Evolutionary conservation across 2,329 filamentous ascomycete species (phyloP).

Genomic region (Hypoxylon sp.): DNA sequence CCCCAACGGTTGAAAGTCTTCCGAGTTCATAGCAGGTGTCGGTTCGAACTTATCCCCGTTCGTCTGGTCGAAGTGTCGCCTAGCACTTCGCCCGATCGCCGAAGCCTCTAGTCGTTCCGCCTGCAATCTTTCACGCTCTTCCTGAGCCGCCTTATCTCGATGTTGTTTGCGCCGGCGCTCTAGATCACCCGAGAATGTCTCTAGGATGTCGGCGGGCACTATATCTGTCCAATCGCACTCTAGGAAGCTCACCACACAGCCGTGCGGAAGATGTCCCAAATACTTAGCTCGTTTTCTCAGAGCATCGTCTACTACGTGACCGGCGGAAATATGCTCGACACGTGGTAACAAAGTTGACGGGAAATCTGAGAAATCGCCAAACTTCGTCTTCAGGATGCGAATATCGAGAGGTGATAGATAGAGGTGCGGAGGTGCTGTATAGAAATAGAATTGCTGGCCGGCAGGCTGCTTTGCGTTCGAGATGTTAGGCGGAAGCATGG

Average conservation of each 20-base stretch:
- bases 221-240: constrained; percentile 97
- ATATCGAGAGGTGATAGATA: constrained; percentile 94
- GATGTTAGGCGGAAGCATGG: constrained; percentile 42
- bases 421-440: constrained; percentile 86
- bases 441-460: constrained; percentile 80
- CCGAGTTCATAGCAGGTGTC: constrained; percentile 60
- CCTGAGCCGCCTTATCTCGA: constrained; percentile 83
- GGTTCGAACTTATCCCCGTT: constrained; percentile 56
- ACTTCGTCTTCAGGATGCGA: constrained; percentile 89
- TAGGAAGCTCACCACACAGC: constrained; percentile 90
- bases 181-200: constrained; percentile 80
- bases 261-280: constrained; percentile 84
- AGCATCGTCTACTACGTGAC: constrained; percentile 87
- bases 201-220: constrained; percentile 79
- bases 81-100: constrained; percentile 68
- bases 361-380: constrained; percentile 83
- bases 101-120: constrained; percentile 84
- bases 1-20: constrained; percentile 74
- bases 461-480: constrained; percentile 49
- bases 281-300: constrained; percentile 88
- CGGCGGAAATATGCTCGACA: constrained; percentile 89
- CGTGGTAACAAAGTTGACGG: constrained; percentile 87
- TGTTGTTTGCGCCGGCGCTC: constrained; percentile 81
- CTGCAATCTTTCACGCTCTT: constrained; percentile 85
- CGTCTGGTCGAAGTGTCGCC: constrained; percentile 54